Evolutionary conservation across 208 protist genomes (phyloP).

Genomic region (Phytomonas francai): DNA sequence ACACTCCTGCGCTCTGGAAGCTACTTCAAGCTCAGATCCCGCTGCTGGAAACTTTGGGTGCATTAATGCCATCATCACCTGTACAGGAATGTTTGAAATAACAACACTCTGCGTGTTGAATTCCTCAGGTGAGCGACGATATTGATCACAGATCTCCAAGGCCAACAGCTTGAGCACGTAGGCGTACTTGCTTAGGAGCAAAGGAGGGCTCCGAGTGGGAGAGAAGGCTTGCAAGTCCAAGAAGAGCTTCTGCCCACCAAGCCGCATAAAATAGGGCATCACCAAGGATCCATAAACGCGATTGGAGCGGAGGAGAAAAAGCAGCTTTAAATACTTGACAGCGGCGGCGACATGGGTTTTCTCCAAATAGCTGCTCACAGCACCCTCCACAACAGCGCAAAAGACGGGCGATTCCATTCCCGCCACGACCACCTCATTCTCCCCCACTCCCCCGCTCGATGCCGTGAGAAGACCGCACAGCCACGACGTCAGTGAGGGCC

Average conservation of each 20-base stretch:
- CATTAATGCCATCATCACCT: constrained; percentile 42
- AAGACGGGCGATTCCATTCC: constrained; percentile 24
- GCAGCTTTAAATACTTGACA: constrained; percentile 77
- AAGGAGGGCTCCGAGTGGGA: constrained; percentile 31
- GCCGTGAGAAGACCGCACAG: constrained; percentile 39
- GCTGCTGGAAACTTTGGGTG: too few relatives aligned
- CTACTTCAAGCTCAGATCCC: too few relatives aligned
- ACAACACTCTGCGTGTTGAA: constrained; percentile 22
- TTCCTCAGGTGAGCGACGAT: constrained; percentile 24
- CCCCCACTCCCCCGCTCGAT: constrained; percentile 13
- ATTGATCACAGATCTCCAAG: constrained; percentile 51
- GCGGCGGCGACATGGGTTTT: constrained; percentile 37
- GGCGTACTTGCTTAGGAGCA: constrained; percentile 79
- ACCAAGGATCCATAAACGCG: constrained; percentile 33
- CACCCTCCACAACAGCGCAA: constrained; percentile 57
- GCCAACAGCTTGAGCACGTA: constrained; percentile 81
- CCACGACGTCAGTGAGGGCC: constrained; percentile 47
- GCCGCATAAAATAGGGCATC: constrained; percentile 42
- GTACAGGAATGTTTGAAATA: constrained; percentile 27
- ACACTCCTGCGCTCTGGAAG: too few relatives aligned
- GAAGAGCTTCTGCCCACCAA: constrained; percentile 55
- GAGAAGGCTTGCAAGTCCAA: constrained; percentile 44
- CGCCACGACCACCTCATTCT: neutral
- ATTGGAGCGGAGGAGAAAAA: constrained; percentile 67
- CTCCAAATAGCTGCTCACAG: constrained; percentile 35